Evolutionary conservation across 345 rosid species (phyloP), one percentile per base, ranked within the genome.

Genomic region (Camelina sativa): DNA sequence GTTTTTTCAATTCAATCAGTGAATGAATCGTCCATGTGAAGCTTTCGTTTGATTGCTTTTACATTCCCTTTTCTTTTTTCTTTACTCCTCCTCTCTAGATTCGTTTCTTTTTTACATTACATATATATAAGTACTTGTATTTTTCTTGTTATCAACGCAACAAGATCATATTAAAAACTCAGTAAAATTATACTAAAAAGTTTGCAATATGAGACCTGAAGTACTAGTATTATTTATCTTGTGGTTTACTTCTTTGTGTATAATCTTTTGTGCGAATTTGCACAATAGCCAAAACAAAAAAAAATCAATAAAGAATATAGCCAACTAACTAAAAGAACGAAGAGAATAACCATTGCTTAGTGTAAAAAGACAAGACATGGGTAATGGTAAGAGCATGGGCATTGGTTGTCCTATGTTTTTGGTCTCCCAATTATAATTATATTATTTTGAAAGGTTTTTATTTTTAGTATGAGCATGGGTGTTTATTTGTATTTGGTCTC

Each of bases 11-110:
- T 6, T 59, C 47, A 58, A 58, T 53, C 22, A 68, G 50, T 68
- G 15, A 69, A n/a, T 69, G 69, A 68, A 62, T 51, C 79, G 69
- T 69, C 71, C 80, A 76, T 76, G 75, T 76, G 75, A 76, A 76
- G 80, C 48, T 69, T 69, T 69, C 62, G 64, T 68, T 68, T 43
- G 44, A 20, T 75, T 67, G 72, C 52, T 67, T 65, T 15, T 28
- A 58, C 43, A 28, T 37, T 5, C 13, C 28, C 28, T 57, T 48
- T 58, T 40, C 35, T 22, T 35, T 35, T 54, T 8, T 32, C 23
- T 67, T 68, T 51, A 11, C 40, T 61, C 16, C 50, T 67, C 46
- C 50, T 67, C 46, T 67, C 46, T 61, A 52, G 63, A 60, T 68
- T 73, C 65, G 8, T 12, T 50, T 22, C 7, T 16, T 20, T 8